A percentile compares a stretch with the other conserved stretches of the same genome.
phyloP scores from a whole-genome alignment of 139 green algal species.

The Pseudopediastrum boryanum region DNA sequence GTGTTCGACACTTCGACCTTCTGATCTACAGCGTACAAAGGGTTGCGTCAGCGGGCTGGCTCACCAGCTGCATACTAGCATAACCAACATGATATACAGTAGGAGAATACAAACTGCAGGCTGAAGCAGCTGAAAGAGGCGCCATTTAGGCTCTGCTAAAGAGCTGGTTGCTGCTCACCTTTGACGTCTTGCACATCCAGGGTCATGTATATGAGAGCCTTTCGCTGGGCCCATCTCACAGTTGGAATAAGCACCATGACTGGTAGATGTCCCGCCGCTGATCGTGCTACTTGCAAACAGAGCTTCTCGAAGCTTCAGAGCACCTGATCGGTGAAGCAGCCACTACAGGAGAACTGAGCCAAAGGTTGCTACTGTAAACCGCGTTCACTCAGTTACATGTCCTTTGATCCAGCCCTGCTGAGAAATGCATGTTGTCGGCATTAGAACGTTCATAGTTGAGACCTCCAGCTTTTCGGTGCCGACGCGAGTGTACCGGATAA shows the following conservation, averaged over 20 bases:
- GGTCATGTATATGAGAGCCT: conserved; percentile 64
- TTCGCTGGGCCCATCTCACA: conserved; percentile 73
- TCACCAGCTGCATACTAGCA: neutral
- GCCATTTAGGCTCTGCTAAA: neutral
- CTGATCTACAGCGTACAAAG: conserved; percentile 38
- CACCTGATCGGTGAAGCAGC: too few species aligned
- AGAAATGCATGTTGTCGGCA: too few species aligned
- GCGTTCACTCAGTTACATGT: too few species aligned
- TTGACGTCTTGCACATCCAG: conserved; percentile 75
- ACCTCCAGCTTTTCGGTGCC: too few species aligned
- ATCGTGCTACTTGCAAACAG: too few species aligned
- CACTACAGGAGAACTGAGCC: too few species aligned
- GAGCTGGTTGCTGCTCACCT: conserved; percentile 12
- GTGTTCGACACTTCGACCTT: conserved; percentile 65
- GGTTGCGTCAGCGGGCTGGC: neutral
- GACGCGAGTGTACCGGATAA: too few species aligned
- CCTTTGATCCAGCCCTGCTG: too few species aligned
- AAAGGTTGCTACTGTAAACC: too few species aligned
- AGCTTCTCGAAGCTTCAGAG: too few species aligned
- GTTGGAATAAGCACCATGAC: conserved; percentile 47
- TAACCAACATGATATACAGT: neutral
- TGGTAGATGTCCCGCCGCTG: too few species aligned
- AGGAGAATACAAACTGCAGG: neutral
- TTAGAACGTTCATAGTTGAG: too few species aligned
- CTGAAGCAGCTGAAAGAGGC: neutral